phyloP scores from a whole-genome alignment of 495 filamentous ascomycete genomes.

The Tuber calosporum region DNA sequence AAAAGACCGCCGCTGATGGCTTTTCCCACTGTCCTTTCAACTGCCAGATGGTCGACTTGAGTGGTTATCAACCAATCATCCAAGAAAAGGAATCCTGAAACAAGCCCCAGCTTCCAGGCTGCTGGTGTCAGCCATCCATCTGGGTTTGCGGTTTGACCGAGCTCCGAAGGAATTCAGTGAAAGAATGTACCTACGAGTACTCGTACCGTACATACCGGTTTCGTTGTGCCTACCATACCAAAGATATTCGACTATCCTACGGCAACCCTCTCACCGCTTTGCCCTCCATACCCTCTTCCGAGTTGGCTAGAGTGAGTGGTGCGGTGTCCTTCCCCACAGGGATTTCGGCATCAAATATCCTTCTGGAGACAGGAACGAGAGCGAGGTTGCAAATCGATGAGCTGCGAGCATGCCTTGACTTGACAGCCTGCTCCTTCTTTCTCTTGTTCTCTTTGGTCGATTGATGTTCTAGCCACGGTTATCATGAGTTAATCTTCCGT shows the following conservation, averaged over 20 bases:
- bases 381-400: conserved; percentile 34
- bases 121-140: conserved; percentile 35
- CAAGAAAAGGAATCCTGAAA: conserved; percentile 33
- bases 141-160: conserved; percentile 40
- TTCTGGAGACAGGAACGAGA: conserved; percentile 11
- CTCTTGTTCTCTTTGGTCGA: background rate
- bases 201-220: background rate
- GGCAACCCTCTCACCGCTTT: conserved; percentile 35
- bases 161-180: conserved; percentile 26
- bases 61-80: conserved; percentile 34
- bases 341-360: conserved; percentile 19
- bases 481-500: conserved; percentile 26
- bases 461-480: conserved; percentile 3
- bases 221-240: background rate
- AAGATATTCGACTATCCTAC: conserved; percentile 18
- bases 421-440: conserved; percentile 12
- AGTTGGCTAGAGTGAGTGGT: conserved; percentile 37
- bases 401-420: conserved; percentile 25
- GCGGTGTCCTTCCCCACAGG: conserved; percentile 32
- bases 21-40: conserved; percentile 13
- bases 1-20: conserved; percentile 1
- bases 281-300: conserved; percentile 23
- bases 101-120: conserved; percentile 38
- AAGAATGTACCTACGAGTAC: background rate
- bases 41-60: conserved; percentile 31